Base-by-base conservation (phyloP, 176 grass and related monocot species). In the Dactylis glomerata region DNA sequence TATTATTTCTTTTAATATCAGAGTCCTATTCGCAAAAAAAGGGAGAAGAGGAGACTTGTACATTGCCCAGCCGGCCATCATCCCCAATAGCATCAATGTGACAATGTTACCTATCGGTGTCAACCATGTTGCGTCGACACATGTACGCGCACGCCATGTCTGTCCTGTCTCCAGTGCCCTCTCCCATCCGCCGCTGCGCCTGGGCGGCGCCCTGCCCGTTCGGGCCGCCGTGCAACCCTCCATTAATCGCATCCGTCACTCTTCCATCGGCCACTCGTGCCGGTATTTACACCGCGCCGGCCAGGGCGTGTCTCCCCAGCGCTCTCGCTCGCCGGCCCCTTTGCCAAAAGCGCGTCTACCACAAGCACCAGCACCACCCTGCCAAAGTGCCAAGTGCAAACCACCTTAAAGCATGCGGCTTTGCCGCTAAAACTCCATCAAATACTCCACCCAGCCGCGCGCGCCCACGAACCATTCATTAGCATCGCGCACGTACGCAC, bases 271-370 rank as follows among this genome's bases (percentile, higher is more conserved):
- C 70, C 40, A 63, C 77, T 73, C 81, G 81, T 83, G 81, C 81
- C 27, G 67, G 17, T 65, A 57, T 75, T 80, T 41, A 75, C 47
- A 68, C 47, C 15, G 47, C 24, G 63, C 79, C 36, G 59, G 56
- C 13, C 71, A 28, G 19, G 51, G 32, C 5, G 66, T 31, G 26
- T 81, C 73, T 51, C 41, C 12, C 15, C 47, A 6, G 13, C 59
- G 55, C 31, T 36, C 77, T 36, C 77, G 26, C 26, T 62, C 11
- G 22, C 37, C 10, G 20, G 69, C 70, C 72, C 20, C 74, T 88
- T 88, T 79, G 87, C 75, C 33, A 44, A 88, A 88, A 84, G 86
- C 42, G 71, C 54, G 68, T 12, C 33, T 44, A 9, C 51, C 75
- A 51, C 47, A n/a, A n/a, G n/a, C n/a, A n/a, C n/a, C 54, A 23